phyloP scores from a whole-genome alignment of 1,284 basidiomycete species.

The Trichosporon inkin region DNA sequence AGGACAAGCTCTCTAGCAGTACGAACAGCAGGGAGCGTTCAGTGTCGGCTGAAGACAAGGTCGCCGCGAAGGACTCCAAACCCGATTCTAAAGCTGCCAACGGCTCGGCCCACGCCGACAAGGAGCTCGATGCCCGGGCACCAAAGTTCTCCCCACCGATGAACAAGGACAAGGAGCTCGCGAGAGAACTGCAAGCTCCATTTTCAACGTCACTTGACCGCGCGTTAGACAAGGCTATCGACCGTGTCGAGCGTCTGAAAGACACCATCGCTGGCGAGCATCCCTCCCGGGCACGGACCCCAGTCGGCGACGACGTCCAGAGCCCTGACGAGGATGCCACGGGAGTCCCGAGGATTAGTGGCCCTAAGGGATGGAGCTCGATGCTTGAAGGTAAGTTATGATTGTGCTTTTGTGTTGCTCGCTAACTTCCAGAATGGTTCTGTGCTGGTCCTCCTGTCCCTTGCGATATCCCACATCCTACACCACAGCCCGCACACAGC shows the following conservation, averaged over 20 bases:
- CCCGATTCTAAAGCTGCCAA: background rate
- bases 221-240: background rate
- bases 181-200: background rate
- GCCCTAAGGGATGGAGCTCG: slow-evolving; percentile 41
- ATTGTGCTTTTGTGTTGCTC: no score
- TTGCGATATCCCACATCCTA: background rate
- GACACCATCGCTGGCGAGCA: background rate
- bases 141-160: background rate
- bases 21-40: background rate
- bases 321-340: background rate
- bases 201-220: background rate
- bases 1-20: background rate
- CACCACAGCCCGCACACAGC: background rate
- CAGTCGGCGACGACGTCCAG: background rate
- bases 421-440: slow-evolving; percentile 38
- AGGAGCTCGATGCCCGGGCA: background rate
- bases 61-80: background rate
- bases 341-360: background rate
- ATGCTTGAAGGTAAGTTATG: slow-evolving; percentile 46
- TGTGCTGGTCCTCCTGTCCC: slow-evolving; percentile 26
- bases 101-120: background rate
- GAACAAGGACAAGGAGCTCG: background rate
- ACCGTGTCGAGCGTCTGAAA: slow-evolving; percentile 2
- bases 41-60: background rate
- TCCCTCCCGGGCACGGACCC: background rate